Conservation (phyloP, 768 basidiomycete species). For the Lepiota brunneoincarnata region DNA sequence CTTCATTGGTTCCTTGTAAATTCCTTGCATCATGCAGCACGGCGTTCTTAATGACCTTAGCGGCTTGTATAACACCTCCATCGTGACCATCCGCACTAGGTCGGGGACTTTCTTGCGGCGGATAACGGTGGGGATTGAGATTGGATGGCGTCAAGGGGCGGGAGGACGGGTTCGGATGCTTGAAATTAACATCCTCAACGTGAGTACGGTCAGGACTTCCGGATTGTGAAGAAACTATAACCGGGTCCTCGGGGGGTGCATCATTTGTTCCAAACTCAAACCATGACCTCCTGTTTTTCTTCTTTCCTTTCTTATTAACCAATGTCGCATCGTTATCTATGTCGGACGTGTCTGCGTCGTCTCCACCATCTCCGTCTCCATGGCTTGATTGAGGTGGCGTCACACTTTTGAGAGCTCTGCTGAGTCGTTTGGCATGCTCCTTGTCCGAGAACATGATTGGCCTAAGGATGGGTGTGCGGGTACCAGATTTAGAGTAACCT, state of each 20-base stretch:
- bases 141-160: conserved; percentile 17
- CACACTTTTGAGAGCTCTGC: conserved; percentile 26
- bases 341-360: conserved; percentile 16
- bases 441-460: conserved; percentile 39
- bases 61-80: conserved; percentile 51
- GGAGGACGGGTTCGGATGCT: conserved; percentile 3
- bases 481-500: conserved; percentile 28
- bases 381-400: conserved; percentile 16
- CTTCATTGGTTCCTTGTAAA: conserved; percentile 45
- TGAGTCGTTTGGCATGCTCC: conserved; percentile 37
- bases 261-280: conserved; percentile 1
- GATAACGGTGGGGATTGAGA: conserved; percentile 36
- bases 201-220: not conserved
- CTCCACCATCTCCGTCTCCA: conserved; percentile 18
- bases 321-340: conserved; percentile 17
- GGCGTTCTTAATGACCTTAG: conserved; percentile 64
- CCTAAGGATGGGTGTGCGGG: conserved; percentile 37
- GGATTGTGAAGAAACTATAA: not conserved
- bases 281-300: conserved; percentile 10
- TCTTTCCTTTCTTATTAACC: conserved; percentile 18
- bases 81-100: conserved; percentile 30
- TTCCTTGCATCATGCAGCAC: conserved; percentile 77
- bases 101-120: conserved; percentile 27
- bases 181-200: conserved; percentile 18
- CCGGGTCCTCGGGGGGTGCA: not conserved